phyloP scores from a whole-genome alignment of 805 yeast genomes.

The Yarrowia osloensis region DNA sequence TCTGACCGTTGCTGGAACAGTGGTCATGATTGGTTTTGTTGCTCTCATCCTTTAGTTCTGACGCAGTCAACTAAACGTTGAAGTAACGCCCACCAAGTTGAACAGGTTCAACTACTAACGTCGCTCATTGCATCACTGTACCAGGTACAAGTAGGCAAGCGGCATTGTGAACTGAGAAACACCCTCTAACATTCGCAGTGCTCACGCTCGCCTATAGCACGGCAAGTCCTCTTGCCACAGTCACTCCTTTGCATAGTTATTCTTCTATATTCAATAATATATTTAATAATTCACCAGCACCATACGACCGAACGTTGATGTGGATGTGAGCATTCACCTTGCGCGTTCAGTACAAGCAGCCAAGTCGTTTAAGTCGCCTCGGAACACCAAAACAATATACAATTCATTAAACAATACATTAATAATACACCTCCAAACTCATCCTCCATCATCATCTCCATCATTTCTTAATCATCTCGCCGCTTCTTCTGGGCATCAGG shows the following conservation, averaged over 20 bases:
- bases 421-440: not conserved
- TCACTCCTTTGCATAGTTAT: not conserved
- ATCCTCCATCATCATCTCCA: not conserved
- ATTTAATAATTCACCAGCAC: no score
- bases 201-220: no score
- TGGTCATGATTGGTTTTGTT: not conserved
- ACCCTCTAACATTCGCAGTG: no score
- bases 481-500: conserved; percentile 33
- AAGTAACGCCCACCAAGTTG: not conserved
- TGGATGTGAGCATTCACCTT: no score
- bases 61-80: no score
- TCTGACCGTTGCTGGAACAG: not conserved
- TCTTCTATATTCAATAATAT: no score
- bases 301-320: no score
- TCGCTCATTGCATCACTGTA: not conserved
- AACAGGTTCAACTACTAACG: not conserved
- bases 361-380: not conserved
- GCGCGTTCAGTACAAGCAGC: no score
- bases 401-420: conserved; percentile 24
- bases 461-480: conserved; percentile 29
- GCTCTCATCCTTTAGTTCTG: not conserved
- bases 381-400: no score
- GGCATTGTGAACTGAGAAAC: no score
- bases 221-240: no score
- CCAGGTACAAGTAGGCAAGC: no score